These are phyloP conservation scores for Gaeumannomyces tritici DNA, from an alignment of 2,329 filamentous ascomycete genomes.

Conservation along the genomic window DNA sequence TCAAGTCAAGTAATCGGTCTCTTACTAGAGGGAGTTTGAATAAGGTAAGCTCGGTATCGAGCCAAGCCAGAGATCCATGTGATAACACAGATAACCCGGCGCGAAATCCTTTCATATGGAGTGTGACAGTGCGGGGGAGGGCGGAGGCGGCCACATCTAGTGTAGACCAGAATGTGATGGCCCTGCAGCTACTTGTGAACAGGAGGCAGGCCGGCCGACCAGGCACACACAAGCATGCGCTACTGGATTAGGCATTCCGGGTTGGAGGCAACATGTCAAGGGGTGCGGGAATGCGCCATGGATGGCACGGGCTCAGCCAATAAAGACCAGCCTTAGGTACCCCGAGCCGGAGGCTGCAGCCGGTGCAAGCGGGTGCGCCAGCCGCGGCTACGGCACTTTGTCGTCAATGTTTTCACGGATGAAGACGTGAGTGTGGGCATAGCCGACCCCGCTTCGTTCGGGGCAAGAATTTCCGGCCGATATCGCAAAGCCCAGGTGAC, in stretches of 20 bases:
- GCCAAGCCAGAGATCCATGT: not conserved
- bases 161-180: no score
- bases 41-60: not conserved
- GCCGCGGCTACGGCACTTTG: no score
- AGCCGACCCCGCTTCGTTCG: conserved; percentile 1
- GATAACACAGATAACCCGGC: not conserved
- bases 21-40: not conserved
- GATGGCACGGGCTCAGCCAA: no score
- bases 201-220: not conserved
- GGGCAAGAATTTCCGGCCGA: not conserved
- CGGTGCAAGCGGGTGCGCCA: not conserved
- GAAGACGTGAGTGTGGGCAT: no score
- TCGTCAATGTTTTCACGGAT: no score
- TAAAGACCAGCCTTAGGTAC: no score
- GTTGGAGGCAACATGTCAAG: not conserved
- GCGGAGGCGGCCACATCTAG: not conserved
- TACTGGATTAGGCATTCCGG: not conserved
- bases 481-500: conserved; percentile 13
- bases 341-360: not conserved
- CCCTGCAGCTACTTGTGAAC: no score
- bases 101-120: not conserved
- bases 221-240: not conserved
- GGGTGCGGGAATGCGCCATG: not conserved
- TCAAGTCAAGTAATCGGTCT: not conserved
- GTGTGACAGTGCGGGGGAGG: not conserved